These are phyloP conservation scores for Brasenia schreberi DNA, from an alignment of 164 flowering plant species.

Conservation along the genomic window DNA sequence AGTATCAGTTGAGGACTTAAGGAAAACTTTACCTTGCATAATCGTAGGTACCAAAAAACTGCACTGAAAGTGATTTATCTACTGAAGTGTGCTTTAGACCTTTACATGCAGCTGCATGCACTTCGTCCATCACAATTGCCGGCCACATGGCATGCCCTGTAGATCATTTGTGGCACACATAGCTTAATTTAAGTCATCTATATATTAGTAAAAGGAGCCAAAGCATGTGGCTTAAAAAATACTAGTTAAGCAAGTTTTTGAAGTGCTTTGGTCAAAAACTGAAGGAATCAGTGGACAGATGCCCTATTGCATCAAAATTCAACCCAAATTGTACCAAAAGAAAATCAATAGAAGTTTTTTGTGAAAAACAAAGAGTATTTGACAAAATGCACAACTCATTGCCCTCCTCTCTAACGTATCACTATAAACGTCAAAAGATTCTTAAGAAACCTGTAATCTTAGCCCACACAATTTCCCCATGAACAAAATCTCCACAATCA, in stretches of 20 bases:
- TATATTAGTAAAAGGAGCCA: no score
- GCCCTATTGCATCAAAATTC: background rate
- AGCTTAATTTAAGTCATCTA: no score
- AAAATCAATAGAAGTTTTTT: background rate
- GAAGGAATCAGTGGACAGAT: no score
- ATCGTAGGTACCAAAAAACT: constrained; percentile 96
- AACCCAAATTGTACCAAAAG: background rate
- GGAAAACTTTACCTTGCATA: constrained; percentile 64
- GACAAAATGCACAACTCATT: background rate
- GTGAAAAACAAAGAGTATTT: background rate
- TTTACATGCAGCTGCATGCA: constrained; percentile 30
- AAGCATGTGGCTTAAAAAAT: no score
- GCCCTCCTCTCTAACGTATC: no score
- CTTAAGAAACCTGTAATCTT: constrained; percentile 66
- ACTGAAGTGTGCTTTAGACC: constrained; percentile 23
- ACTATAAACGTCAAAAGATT: background rate
- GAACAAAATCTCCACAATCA: constrained; percentile 49
- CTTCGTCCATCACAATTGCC: constrained; percentile 66
- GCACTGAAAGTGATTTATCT: constrained; percentile 66
- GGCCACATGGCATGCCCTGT: constrained; percentile 99
- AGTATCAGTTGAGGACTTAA: no score
- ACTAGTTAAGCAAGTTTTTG: no score
- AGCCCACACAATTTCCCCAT: constrained; percentile 93
- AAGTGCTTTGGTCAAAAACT: no score
- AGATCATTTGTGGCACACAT: background rate